Evolutionary conservation across 83 land plant genomes (phyloP).

Genomic region (Larix sibirica): DNA sequence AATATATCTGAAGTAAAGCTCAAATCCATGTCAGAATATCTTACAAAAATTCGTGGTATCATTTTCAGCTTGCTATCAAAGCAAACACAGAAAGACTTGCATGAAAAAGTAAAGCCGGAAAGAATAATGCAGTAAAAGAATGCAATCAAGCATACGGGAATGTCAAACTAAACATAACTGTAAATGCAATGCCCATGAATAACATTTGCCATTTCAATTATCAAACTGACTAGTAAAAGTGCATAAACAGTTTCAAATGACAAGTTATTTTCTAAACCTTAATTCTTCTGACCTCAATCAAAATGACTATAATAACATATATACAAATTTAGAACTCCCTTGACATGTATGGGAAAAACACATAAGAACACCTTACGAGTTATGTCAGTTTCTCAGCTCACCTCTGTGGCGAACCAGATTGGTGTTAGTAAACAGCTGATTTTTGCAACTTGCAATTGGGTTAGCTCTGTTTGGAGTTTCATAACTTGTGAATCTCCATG

Average conservation of each 20-base stretch:
- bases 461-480: constrained; percentile 29
- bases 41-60: too few species aligned
- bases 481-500: constrained; percentile 23
- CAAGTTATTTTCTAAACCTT: neutral
- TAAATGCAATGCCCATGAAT: neutral
- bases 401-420: constrained; percentile 95
- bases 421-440: constrained; percentile 81
- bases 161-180: neutral
- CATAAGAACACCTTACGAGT: neutral
- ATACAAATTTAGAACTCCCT: neutral
- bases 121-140: too few species aligned
- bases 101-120: too few species aligned
- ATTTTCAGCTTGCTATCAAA: too few species aligned
- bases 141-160: too few species aligned
- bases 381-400: constrained; percentile 17
- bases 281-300: neutral
- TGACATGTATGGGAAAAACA: neutral
- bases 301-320: neutral
- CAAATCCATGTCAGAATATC: too few species aligned
- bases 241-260: neutral
- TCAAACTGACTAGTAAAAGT: constrained; percentile 3
- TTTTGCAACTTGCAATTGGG: constrained; percentile 67
- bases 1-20: too few species aligned
- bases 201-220: neutral
- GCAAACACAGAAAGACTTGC: too few species aligned